These are phyloP conservation scores for Talaromyces amestolkiae DNA, from an alignment of 2,329 filamentous ascomycete species.

Conservation along the genomic window DNA sequence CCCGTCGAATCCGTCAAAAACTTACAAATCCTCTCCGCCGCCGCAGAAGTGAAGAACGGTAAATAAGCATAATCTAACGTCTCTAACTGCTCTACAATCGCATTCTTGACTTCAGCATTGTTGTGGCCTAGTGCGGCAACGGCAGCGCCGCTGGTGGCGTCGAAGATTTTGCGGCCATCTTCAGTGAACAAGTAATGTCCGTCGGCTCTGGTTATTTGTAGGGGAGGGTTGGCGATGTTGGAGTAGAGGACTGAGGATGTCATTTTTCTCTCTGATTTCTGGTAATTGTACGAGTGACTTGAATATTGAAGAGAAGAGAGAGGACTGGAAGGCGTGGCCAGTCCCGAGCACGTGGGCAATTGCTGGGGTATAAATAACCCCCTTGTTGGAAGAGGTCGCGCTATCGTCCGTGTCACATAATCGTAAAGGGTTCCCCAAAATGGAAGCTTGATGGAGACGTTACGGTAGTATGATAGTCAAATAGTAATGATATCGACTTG, in stretches of 20 bases:
- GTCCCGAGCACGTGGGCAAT: no score
- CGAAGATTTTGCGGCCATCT: slow-evolving; percentile 57
- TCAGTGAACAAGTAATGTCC: slow-evolving; percentile 20
- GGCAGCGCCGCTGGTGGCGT: slow-evolving; percentile 69
- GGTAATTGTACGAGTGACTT: no score
- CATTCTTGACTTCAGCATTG: slow-evolving; percentile 58
- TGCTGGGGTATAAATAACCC: background rate
- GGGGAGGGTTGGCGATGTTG: background rate
- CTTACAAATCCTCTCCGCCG: slow-evolving; percentile 51
- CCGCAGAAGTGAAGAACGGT: slow-evolving; percentile 54
- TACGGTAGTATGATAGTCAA: background rate
- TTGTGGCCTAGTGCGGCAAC: slow-evolving; percentile 70
- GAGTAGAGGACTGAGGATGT: slow-evolving; percentile 4
- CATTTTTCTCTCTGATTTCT: background rate
- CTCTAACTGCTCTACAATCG: slow-evolving; percentile 58
- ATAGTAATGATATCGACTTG: background rate
- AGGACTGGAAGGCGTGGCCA: no score
- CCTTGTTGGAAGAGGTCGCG: background rate
- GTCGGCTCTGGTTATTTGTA: background rate
- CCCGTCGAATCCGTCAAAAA: slow-evolving; percentile 48
- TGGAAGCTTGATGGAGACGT: slow-evolving; percentile 1
- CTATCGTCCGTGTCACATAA: background rate
- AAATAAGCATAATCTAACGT: slow-evolving; percentile 48
- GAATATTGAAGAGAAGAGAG: no score
- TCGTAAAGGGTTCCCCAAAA: background rate